Evolutionary conservation across 2,329 filamentous ascomycete genomes (phyloP), one percentile per base, ranked within the genome.

Genomic region (Graphilbum fragrans): DNA sequence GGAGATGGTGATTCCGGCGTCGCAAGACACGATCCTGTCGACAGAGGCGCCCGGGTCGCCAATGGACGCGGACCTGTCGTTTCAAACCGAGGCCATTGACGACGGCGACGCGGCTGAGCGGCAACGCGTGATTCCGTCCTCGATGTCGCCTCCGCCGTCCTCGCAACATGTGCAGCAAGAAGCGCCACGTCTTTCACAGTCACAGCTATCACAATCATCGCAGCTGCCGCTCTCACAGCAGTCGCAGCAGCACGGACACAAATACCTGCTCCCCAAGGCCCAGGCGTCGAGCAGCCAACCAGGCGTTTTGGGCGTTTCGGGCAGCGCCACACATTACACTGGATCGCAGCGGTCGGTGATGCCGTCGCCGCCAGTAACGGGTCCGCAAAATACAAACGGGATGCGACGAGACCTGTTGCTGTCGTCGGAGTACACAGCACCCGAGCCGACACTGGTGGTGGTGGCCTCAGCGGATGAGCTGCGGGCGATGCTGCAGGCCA

Each of bases 1-100:
- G 25, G 52, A 52, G 9, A 38, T 53, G 19, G 14, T 31, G 29
- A 43, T 52, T 16, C 50, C 55, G 21, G 60, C 61, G 9, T 74
- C 72, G 16, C 72, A 76, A 46, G 60, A 66, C 29, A 72, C 71
- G 18, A 59, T 77, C n/a, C 68, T 70, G 11, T 73, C 71, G 2
- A 77, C 73, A n/a, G 70, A 75, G 51, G 63, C 60, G 7, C 67
- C 72, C 3, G 62, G 60, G 18, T 77, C 73, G 12, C 72, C 73
- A 22, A 58, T 67, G 47, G 69, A 73, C 37, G 61, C 63, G 6
- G 55, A 57, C 37, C 53, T 60, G 37, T 71, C 69, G 0, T 72
- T 74, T 54, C 67, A 63, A 50, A 67, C 65, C 4, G 69, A 74
- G 46, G 45, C 56, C 45, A 69, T 66, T 52, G 69, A 47, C 37